phyloP scores from a whole-genome alignment of 2,329 filamentous ascomycete genomes.

The Conoideocrella luteorostrata region DNA sequence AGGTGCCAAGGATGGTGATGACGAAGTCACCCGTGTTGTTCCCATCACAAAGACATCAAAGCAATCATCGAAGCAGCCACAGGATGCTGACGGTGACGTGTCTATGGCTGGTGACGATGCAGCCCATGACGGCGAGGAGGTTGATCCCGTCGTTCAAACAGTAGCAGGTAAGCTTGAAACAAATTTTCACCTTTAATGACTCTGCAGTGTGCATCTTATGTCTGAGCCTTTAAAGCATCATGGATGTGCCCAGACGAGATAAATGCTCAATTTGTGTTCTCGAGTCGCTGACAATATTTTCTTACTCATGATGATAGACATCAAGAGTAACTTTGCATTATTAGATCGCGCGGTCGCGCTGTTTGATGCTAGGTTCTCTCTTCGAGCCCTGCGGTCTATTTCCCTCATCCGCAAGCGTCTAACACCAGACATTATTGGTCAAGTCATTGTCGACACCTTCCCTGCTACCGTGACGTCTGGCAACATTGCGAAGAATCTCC shows the following conservation, averaged over 20 bases:
- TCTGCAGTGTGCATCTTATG: too few relatives aligned
- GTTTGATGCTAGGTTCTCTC: constrained; percentile 92
- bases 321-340: constrained; percentile 88
- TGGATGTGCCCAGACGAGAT: neutral
- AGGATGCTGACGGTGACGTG: constrained; percentile 62
- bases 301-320: constrained; percentile 53
- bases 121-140: constrained; percentile 48
- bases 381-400: constrained; percentile 89
- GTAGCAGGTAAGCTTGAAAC: constrained; percentile 49
- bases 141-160: constrained; percentile 55
- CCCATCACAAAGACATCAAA: constrained; percentile 62
- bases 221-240: too few relatives aligned
- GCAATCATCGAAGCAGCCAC: constrained; percentile 48
- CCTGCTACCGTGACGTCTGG: constrained; percentile 54
- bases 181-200: too few relatives aligned
- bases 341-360: constrained; percentile 86
- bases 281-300: constrained; percentile 11
- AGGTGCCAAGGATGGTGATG: constrained; percentile 58
- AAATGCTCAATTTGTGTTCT: neutral
- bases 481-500: constrained; percentile 60
- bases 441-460: constrained; percentile 77
- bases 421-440: constrained; percentile 71
- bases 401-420: constrained; percentile 91
- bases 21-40: constrained; percentile 77
- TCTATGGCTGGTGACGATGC: constrained; percentile 59